Evolutionary conservation across 2,329 filamentous ascomycete species (phyloP).

Genomic region (Ramichloridium luteum): DNA sequence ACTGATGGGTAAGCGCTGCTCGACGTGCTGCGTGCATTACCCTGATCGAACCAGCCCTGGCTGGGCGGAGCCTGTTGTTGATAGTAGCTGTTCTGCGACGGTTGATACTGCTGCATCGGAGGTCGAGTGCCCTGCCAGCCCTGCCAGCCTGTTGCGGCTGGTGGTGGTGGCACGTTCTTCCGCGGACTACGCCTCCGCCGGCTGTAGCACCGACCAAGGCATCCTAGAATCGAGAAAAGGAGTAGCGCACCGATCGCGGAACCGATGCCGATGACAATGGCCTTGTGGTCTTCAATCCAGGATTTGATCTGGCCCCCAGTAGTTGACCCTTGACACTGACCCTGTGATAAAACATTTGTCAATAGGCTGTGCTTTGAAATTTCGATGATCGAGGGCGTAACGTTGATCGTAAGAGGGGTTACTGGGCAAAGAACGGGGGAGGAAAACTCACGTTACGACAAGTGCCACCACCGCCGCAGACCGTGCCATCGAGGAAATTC

Average conservation of each 20-base stretch:
- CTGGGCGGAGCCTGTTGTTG: slow-evolving; percentile 10
- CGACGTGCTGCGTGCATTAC: too few species aligned
- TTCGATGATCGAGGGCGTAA: not conserved
- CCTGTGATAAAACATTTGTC: slow-evolving; percentile 32
- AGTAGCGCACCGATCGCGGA: slow-evolving; percentile 60
- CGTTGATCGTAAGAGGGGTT: not conserved
- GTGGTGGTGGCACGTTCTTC: slow-evolving; percentile 13
- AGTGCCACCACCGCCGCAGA: slow-evolving; percentile 65
- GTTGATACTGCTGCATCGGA: slow-evolving; percentile 10
- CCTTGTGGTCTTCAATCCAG: slow-evolving; percentile 68
- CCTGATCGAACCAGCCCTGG: slow-evolving; percentile 16
- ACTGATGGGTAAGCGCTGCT: too few species aligned
- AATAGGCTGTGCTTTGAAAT: not conserved
- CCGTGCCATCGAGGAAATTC: slow-evolving; percentile 86
- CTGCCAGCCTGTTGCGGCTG: slow-evolving; percentile 22
- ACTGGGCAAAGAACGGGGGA: not conserved
- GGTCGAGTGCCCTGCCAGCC: slow-evolving; percentile 19
- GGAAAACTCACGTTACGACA: slow-evolving; percentile 52
- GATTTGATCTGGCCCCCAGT: slow-evolving; percentile 56
- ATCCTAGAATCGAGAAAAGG: slow-evolving; percentile 55
- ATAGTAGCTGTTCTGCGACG: slow-evolving; percentile 5
- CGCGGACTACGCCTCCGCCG: slow-evolving; percentile 20
- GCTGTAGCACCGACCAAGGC: slow-evolving; percentile 47
- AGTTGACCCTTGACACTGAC: slow-evolving; percentile 60
- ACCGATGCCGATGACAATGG: slow-evolving; percentile 70